These are phyloP conservation scores for Aurifilum marmelostoma DNA, from an alignment of 2,329 filamentous ascomycete species.

Conservation along the genomic window DNA sequence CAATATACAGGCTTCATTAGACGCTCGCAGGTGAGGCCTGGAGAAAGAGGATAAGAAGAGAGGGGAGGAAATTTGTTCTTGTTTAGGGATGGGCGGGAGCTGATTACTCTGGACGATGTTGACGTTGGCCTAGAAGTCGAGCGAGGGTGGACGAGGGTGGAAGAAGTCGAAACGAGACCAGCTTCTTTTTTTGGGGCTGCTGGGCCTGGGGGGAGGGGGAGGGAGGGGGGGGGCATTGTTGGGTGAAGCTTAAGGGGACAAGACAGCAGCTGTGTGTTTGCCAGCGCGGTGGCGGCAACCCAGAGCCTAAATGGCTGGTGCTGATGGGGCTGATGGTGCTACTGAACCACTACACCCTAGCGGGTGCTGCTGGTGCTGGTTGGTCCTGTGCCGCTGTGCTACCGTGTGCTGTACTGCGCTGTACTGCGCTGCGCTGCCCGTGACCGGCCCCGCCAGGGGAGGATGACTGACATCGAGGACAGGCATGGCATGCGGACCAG, in stretches of 20 bases:
- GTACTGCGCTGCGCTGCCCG: conserved; percentile 1
- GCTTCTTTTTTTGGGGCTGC: conserved; percentile 3
- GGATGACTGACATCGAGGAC: conserved; percentile 2
- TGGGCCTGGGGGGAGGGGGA: background rate
- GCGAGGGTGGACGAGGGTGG: background rate
- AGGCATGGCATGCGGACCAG: conserved; percentile 2
- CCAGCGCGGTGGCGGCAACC: background rate
- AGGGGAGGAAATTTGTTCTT: conserved; percentile 19
- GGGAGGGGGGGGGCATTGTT: background rate
- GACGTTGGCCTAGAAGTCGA: background rate
- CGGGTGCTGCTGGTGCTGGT: background rate
- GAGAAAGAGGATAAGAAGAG: conserved; percentile 30
- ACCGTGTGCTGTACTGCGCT: background rate
- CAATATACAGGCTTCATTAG: conserved; percentile 39
- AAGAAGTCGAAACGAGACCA: conserved; percentile 12
- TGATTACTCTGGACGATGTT: conserved; percentile 7
- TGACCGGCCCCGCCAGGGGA: background rate
- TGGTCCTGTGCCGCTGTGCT: conserved; percentile 6
- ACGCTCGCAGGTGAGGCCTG: conserved; percentile 31
- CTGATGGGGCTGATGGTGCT: background rate
- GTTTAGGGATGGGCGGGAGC: conserved; percentile 23
- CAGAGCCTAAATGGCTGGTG: background rate
- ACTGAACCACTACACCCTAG: background rate
- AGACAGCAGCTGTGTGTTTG: background rate
- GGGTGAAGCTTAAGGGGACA: background rate